Evolutionary conservation across 164 flowering plant species (phyloP).

Genomic region (Aristolochia californica): DNA sequence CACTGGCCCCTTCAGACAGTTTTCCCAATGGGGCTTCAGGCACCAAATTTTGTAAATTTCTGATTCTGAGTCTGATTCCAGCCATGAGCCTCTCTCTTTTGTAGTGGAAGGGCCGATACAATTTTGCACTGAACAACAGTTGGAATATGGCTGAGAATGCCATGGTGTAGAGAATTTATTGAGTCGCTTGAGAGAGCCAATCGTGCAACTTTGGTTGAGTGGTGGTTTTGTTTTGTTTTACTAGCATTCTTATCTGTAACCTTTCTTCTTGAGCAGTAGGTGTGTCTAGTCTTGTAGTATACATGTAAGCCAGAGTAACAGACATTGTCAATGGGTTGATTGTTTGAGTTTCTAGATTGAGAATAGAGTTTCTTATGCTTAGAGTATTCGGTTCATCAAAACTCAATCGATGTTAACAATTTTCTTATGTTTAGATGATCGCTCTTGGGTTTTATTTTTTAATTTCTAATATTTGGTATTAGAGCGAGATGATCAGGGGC

Average conservation of each 20-base stretch:
- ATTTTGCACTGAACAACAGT: slow-evolving; percentile 6
- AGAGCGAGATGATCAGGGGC: too few species aligned
- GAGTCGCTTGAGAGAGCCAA: background rate
- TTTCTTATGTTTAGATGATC: too few species aligned
- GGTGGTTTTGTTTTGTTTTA: slow-evolving; percentile 5
- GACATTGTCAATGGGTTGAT: background rate
- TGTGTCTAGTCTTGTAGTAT: too few species aligned
- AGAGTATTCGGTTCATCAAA: too few species aligned
- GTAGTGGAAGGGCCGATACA: background rate
- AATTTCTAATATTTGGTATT: too few species aligned
- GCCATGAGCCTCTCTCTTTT: background rate
- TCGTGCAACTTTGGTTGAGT: background rate
- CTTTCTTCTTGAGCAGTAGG: background rate
- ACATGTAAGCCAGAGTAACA: background rate
- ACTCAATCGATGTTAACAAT: too few species aligned
- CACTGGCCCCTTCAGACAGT: slow-evolving; percentile 1
- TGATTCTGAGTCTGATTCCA: background rate
- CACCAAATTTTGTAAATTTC: background rate
- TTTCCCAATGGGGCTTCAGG: background rate
- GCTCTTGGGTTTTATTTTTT: too few species aligned
- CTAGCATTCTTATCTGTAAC: background rate
- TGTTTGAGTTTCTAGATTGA: background rate
- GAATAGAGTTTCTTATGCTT: too few species aligned
- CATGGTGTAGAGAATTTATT: too few species aligned
- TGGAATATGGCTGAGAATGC: background rate